These are phyloP conservation scores for Phytophthora brassicae DNA, from an alignment of 352 stramenopile species.

Conservation along the genomic window DNA sequence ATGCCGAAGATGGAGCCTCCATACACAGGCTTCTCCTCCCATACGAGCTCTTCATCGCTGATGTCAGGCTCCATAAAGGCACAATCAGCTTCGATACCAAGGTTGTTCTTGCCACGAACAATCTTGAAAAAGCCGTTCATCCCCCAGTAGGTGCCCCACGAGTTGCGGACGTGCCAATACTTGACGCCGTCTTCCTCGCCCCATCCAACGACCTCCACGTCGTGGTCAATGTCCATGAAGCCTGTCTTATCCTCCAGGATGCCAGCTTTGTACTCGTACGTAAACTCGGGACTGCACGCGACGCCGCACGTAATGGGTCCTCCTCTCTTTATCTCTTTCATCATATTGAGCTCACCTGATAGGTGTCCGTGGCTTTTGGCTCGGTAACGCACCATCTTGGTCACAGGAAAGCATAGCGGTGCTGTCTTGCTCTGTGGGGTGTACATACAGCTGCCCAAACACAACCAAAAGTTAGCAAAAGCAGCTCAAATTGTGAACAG, in stretches of 20 bases:
- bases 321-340: constrained; percentile 70
- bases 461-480: constrained; percentile 15
- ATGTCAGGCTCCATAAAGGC: constrained; percentile 87
- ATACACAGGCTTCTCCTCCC: constrained; percentile 74
- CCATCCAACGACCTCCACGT: constrained; percentile 91
- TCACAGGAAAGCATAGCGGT: constrained; percentile 71
- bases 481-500: too few species aligned
- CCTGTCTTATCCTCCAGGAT: constrained; percentile 90
- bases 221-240: constrained; percentile 86
- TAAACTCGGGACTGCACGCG: constrained; percentile 87
- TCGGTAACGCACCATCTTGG: constrained; percentile 78
- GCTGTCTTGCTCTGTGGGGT: constrained; percentile 48
- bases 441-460: constrained; percentile 68
- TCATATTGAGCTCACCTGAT: constrained; percentile 76
- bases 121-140: constrained; percentile 98
- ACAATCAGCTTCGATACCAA: constrained; percentile 91
- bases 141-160: constrained; percentile 93
- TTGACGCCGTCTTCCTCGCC: constrained; percentile 89
- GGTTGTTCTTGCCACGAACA: constrained; percentile 90
- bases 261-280: constrained; percentile 92
- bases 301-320: constrained; percentile 94
- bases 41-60: constrained; percentile 78
- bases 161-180: constrained; percentile 98
- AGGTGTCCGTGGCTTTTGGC: constrained; percentile 73
- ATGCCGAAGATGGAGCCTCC: constrained; percentile 81